phyloP scores from a whole-genome alignment of 345 rosid species.

The Schrenkiella parvula region DNA sequence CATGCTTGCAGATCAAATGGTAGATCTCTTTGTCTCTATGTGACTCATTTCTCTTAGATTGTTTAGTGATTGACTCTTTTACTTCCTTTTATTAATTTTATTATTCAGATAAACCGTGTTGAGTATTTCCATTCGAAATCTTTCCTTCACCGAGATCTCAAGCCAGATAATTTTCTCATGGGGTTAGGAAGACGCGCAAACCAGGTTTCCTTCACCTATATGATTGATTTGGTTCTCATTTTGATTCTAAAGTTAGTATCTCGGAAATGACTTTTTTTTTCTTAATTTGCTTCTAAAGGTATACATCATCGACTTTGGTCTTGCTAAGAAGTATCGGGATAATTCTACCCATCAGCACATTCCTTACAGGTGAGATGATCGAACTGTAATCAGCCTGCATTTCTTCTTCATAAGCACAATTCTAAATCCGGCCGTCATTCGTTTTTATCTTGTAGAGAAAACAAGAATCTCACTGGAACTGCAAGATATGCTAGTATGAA shows the following conservation, averaged over 20 bases:
- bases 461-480: slow-evolving; percentile 94
- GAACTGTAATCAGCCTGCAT: background rate
- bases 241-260: background rate
- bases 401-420: background rate
- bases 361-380: slow-evolving; percentile 62
- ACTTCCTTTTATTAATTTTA: background rate
- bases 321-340: slow-evolving; percentile 94
- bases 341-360: slow-evolving; percentile 81
- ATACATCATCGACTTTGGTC: slow-evolving; percentile 82
- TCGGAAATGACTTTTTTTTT: background rate
- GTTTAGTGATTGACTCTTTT: background rate
- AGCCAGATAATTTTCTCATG: slow-evolving; percentile 95
- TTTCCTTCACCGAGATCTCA: slow-evolving; percentile 92
- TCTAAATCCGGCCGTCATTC: background rate
- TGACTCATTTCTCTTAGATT: background rate
- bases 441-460: slow-evolving; percentile 56
- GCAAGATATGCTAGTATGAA: slow-evolving; percentile 99
- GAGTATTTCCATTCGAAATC: slow-evolving; percentile 90
- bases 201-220: slow-evolving; percentile 45
- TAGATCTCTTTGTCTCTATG: slow-evolving; percentile 15
- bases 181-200: slow-evolving; percentile 94
- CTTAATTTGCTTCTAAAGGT: slow-evolving; percentile 42
- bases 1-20: slow-evolving; percentile 99
- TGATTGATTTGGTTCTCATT: background rate
- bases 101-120: slow-evolving; percentile 76